These are phyloP conservation scores for Aspergillus sparsus DNA, from an alignment of 495 filamentous ascomycete genomes.

Conservation along the genomic window DNA sequence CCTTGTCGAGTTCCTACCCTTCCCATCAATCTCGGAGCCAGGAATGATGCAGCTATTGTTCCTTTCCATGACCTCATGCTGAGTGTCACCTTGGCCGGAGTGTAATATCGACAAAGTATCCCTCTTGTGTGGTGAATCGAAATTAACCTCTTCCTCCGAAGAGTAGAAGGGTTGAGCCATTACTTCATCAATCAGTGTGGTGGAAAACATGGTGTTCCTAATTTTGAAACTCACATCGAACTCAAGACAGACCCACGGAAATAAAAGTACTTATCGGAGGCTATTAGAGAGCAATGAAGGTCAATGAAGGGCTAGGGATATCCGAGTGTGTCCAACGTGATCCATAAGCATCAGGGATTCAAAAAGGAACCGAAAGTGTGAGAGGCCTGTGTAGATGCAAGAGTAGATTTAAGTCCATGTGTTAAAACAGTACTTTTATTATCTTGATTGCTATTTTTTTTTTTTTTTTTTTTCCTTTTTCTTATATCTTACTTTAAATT, in stretches of 20 bases:
- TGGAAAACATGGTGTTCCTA: constrained; percentile 24
- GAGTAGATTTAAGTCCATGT: constrained; percentile 33
- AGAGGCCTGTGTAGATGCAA: constrained; percentile 29
- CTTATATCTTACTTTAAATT: background rate
- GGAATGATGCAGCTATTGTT: constrained; percentile 25
- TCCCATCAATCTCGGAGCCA: constrained; percentile 33
- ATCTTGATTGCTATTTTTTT: constrained; percentile 20
- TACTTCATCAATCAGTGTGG: constrained; percentile 26
- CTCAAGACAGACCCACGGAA: constrained; percentile 18
- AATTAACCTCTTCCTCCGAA: constrained; percentile 30
- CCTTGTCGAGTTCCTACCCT: constrained; percentile 38
- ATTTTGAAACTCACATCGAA: constrained; percentile 27
- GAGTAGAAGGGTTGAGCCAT: constrained; percentile 40
- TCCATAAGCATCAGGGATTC: constrained; percentile 22
- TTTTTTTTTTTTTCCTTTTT: constrained; percentile 19
- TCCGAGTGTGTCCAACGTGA: constrained; percentile 21
- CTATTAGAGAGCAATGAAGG: constrained; percentile 21
- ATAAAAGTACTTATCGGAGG: constrained; percentile 19
- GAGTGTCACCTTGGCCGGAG: constrained; percentile 28
- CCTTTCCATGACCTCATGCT: constrained; percentile 31
- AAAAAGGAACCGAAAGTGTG: constrained; percentile 25
- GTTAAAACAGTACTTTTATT: constrained; percentile 18
- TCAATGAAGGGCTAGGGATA: constrained; percentile 22
- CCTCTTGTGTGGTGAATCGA: constrained; percentile 26
- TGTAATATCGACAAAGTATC: constrained; percentile 33